Conservation (phyloP, 148 eudicot genomes). For the Camellia granthamiana region DNA sequence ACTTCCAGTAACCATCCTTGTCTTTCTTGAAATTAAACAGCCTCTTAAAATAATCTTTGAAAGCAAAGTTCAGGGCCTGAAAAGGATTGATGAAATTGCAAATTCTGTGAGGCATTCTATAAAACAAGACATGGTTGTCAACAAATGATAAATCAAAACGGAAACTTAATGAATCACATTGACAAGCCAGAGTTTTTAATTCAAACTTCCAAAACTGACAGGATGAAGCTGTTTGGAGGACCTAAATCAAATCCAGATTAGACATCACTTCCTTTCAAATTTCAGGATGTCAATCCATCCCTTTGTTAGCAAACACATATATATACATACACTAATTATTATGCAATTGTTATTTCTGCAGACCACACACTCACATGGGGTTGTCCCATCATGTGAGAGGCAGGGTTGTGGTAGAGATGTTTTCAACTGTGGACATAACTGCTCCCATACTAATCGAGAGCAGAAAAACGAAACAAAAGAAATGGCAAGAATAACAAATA, state of each 20-base stretch:
- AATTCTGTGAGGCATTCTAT: background rate
- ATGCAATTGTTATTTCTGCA: background rate
- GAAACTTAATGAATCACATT: background rate
- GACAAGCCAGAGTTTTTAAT: background rate
- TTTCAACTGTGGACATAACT: background rate
- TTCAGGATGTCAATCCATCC: background rate
- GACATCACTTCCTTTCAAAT: background rate
- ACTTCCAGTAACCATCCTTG: constrained; percentile 84
- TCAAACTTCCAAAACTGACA: background rate
- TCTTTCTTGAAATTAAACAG: constrained; percentile 77
- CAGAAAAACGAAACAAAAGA: background rate
- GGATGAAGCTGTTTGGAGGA: constrained; percentile 1
- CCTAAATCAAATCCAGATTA: background rate
- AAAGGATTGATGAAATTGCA: background rate
- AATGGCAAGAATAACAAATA: background rate
- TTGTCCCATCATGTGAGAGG: background rate
- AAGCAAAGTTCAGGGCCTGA: constrained; percentile 90
- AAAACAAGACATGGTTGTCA: background rate
- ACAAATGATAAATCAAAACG: background rate
- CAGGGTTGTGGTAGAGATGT: background rate
- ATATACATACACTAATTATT: too few relatives aligned
- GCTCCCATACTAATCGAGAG: background rate
- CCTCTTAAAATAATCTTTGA: constrained; percentile 80
- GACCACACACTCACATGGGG: background rate
- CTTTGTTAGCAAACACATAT: background rate